Evolutionary conservation across 2,329 filamentous ascomycete species (phyloP).

Genomic region (Emericellopsis cladophorae): DNA sequence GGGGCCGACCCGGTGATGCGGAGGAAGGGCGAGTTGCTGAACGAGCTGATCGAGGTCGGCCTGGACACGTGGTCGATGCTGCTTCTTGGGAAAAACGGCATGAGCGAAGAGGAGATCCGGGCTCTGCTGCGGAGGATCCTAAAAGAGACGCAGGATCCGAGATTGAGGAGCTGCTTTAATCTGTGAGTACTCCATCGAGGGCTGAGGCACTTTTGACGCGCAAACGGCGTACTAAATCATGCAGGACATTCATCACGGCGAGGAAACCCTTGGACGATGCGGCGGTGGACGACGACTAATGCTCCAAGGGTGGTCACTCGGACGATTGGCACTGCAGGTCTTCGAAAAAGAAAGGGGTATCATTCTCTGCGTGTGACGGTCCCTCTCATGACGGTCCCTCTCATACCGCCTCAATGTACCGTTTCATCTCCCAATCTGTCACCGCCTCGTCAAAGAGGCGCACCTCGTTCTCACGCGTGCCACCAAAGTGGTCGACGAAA

Average conservation of each 20-base stretch:
- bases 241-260: constrained; percentile 18
- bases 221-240: too few relatives aligned
- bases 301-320: too few relatives aligned
- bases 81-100: constrained; percentile 17
- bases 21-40: constrained; percentile 21
- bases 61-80: constrained; percentile 18
- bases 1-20: constrained; percentile 23
- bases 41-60: constrained; percentile 20
- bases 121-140: constrained; percentile 16
- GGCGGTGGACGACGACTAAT: not conserved
- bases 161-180: constrained; percentile 14
- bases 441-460: constrained; percentile 90
- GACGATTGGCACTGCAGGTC: too few relatives aligned
- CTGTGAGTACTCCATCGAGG: constrained; percentile 11
- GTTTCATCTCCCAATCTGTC: constrained; percentile 81
- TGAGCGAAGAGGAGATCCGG: constrained; percentile 17
- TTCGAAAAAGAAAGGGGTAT: not conserved
- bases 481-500: constrained; percentile 92
- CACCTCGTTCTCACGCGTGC: constrained; percentile 84
- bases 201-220: not conserved
- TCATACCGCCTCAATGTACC: constrained; percentile 64
- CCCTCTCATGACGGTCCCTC: not conserved
- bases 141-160: constrained; percentile 15
- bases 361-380: not conserved
- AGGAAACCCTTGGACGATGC: constrained; percentile 11